Evolutionary conservation across 1,284 basidiomycete genomes (phyloP).

Genomic region (Ceratobasidium theobromae): DNA sequence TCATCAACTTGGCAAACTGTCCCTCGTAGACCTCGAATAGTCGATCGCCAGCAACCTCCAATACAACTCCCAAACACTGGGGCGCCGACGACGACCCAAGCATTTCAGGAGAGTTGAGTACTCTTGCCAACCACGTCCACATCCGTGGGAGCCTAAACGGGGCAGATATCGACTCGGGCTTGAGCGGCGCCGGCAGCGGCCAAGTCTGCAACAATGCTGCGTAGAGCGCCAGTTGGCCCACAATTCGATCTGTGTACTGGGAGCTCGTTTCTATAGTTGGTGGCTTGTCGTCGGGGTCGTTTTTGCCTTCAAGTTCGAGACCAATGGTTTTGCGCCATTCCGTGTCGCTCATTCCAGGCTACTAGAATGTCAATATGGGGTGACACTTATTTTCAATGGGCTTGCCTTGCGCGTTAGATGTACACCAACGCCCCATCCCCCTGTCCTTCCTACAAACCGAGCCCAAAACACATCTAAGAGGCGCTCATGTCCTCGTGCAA

Average conservation of each 20-base stretch:
- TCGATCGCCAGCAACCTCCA: conserved; percentile 70
- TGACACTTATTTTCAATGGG: conserved; percentile 40
- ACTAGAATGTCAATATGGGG: neutral
- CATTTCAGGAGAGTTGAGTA: conserved; percentile 54
- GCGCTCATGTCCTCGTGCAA: conserved; percentile 55
- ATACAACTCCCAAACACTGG: conserved; percentile 69
- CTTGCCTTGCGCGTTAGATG: conserved; percentile 24
- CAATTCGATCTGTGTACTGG: conserved; percentile 75
- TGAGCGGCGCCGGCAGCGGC: conserved; percentile 48
- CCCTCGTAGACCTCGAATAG: conserved; percentile 66
- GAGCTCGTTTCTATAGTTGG: conserved; percentile 52
- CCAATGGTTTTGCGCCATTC: conserved; percentile 71
- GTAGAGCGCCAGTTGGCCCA: conserved; percentile 86
- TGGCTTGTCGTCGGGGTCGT: conserved; percentile 42
- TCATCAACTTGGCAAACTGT: conserved; percentile 78
- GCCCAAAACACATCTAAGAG: conserved; percentile 81
- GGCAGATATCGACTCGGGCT: conserved; percentile 43
- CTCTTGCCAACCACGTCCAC: conserved; percentile 69
- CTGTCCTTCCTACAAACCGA: conserved; percentile 45
- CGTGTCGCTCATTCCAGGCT: conserved; percentile 50
- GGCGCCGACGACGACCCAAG: conserved; percentile 58
- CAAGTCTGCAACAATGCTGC: conserved; percentile 68
- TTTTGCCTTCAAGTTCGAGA: conserved; percentile 46
- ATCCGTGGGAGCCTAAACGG: conserved; percentile 60
- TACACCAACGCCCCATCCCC: conserved; percentile 49